Percentiles rank a stretch among this genome's conserved stretches.
These are phyloP conservation scores for Botryotinia convoluta DNA, from an alignment of 2,329 filamentous ascomycete species.

Conservation along the genomic window DNA sequence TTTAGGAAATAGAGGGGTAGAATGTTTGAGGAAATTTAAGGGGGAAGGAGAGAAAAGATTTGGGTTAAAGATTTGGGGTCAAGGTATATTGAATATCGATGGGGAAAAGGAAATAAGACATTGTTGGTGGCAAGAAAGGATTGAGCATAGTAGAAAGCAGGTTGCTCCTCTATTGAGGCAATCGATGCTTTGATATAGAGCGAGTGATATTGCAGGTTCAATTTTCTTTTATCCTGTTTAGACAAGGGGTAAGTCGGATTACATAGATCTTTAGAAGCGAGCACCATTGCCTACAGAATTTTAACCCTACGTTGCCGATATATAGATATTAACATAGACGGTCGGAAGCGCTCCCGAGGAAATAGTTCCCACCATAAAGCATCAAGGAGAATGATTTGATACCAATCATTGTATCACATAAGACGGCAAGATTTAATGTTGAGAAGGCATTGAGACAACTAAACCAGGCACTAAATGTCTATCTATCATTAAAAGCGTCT, in stretches of 20 bases:
- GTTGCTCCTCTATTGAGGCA: constrained; percentile 65
- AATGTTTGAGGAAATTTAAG: constrained; percentile 55
- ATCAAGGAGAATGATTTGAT: not conserved
- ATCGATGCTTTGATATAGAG: constrained; percentile 33
- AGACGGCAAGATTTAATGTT: not conserved
- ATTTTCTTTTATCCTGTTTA: not conserved
- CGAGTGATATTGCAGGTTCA: not conserved
- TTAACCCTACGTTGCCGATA: too few relatives aligned
- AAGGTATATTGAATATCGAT: constrained; percentile 41
- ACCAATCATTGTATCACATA: not conserved
- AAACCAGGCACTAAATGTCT: not conserved
- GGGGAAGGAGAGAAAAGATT: constrained; percentile 47
- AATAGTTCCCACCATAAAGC: not conserved
- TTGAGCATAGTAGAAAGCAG: constrained; percentile 64
- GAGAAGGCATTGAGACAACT: not conserved
- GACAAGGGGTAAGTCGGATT: not conserved
- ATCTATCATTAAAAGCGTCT: not conserved
- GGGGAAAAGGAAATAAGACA: constrained; percentile 47
- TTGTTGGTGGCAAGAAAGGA: constrained; percentile 65
- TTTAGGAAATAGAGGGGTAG: constrained; percentile 47
- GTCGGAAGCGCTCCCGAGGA: not conserved
- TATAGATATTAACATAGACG: not conserved
- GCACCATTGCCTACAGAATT: not conserved
- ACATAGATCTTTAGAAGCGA: not conserved
- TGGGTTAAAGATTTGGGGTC: constrained; percentile 54